phyloP scores from a whole-genome alignment of 2,329 filamentous ascomycete species.

The Tolypocladium amazonense region DNA sequence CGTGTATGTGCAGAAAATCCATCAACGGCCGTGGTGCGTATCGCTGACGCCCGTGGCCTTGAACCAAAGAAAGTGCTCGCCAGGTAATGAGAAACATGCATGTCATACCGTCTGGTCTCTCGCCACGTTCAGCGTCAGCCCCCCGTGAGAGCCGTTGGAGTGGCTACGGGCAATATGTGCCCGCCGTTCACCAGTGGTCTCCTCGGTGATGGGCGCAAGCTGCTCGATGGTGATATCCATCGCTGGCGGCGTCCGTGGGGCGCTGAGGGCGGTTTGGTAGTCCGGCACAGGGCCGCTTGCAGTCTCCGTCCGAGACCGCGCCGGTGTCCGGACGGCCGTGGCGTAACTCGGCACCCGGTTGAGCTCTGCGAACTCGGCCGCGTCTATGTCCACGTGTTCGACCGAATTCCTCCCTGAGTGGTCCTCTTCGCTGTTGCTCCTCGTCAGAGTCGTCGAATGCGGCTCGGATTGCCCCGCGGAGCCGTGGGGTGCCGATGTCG shows the following conservation, averaged over 20 bases:
- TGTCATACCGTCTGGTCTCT: not conserved
- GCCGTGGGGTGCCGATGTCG: slow-evolving; percentile 26
- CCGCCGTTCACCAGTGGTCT: slow-evolving; percentile 11
- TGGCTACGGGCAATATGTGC: not conserved
- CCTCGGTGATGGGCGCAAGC: slow-evolving; percentile 21
- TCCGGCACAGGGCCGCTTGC: slow-evolving; percentile 48
- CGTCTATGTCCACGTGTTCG: slow-evolving; percentile 45
- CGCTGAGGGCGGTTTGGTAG: slow-evolving; percentile 51
- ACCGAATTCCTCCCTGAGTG: slow-evolving; percentile 42
- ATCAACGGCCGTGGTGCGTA: not conserved
- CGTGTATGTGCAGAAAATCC: not conserved
- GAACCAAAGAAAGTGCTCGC: not conserved
- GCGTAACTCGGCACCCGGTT: slow-evolving; percentile 69
- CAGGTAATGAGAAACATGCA: not conserved
- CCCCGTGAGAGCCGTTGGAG: not conserved
- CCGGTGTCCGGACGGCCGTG: slow-evolving; percentile 59
- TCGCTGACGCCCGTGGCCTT: not conserved
- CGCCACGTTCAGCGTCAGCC: not conserved
- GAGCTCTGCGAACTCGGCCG: slow-evolving; percentile 52
- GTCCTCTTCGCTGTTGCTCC: slow-evolving; percentile 42
- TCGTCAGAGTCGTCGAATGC: slow-evolving; percentile 36
- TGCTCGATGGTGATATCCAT: slow-evolving; percentile 17
- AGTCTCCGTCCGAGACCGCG: slow-evolving; percentile 38
- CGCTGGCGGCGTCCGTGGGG: slow-evolving; percentile 36
- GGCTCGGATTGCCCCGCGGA: slow-evolving; percentile 28